Conservation (phyloP, 805 yeast species). For the Ogataea thermomethanolica region DNA sequence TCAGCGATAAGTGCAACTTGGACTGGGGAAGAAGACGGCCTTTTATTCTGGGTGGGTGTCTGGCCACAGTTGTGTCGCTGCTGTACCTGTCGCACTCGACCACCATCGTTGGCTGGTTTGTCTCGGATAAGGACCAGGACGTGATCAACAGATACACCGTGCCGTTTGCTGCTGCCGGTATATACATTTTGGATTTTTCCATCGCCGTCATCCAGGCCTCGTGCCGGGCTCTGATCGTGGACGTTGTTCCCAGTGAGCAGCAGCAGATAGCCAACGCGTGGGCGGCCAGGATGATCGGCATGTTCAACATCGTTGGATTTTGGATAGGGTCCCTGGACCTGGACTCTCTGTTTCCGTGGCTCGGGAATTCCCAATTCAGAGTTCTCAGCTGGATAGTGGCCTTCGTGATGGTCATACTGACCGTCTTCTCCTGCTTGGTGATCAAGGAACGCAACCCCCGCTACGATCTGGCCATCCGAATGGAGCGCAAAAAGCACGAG, state of each 20-base stretch:
- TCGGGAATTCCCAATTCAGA: constrained; percentile 51
- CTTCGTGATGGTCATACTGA: constrained; percentile 37
- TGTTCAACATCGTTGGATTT: constrained; percentile 56
- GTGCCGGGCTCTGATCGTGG: constrained; percentile 58
- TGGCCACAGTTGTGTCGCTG: constrained; percentile 44
- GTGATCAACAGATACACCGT: constrained; percentile 34
- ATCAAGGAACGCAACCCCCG: constrained; percentile 51
- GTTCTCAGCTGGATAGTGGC: constrained; percentile 44
- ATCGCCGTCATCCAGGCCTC: constrained; percentile 59
- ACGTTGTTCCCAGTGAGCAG: constrained; percentile 53
- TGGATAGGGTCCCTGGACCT: constrained; percentile 49
- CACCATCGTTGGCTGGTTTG: constrained; percentile 36
- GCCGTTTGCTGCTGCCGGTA: constrained; percentile 51
- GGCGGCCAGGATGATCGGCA: constrained; percentile 64
- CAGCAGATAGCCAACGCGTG: constrained; percentile 61
- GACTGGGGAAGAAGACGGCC: constrained; percentile 53
- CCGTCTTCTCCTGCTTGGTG: constrained; percentile 38
- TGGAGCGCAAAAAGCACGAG: constrained; percentile 36
- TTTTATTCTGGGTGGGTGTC: constrained; percentile 52
- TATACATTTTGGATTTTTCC: constrained; percentile 54
- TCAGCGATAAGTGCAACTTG: constrained; percentile 49
- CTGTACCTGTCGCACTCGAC: constrained; percentile 44
- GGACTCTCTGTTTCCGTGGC: constrained; percentile 33
- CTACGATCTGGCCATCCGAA: constrained; percentile 36
- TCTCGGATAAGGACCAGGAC: constrained; percentile 21